A percentile compares a stretch with the other conserved stretches of the same genome.
These are phyloP conservation scores for Pestalotiopsis sp. DNA, from an alignment of 2,329 filamentous ascomycete genomes.

Conservation along the genomic window DNA sequence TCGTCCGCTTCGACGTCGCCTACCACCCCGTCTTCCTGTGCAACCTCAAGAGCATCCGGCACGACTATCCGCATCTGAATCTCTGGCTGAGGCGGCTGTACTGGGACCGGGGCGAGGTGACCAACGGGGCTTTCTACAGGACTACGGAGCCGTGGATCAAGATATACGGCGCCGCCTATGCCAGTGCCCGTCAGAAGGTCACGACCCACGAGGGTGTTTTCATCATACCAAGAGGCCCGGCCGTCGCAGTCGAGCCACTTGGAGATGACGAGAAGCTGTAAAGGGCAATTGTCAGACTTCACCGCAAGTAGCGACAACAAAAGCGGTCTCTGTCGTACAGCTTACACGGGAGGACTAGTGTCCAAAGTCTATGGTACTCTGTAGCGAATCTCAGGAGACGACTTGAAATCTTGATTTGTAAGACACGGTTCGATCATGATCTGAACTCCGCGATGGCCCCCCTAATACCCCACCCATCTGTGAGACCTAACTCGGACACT, in stretches of 20 bases:
- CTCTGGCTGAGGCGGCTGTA: constrained; percentile 69
- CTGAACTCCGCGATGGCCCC: background rate
- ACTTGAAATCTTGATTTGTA: background rate
- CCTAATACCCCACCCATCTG: background rate
- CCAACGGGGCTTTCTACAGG: constrained; percentile 61
- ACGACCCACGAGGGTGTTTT: constrained; percentile 26
- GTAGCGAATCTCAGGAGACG: background rate
- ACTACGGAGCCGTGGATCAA: constrained; percentile 62
- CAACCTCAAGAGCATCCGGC: constrained; percentile 62
- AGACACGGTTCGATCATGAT: background rate
- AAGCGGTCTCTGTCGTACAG: background rate
- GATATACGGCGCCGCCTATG: constrained; percentile 31
- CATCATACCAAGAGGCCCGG: constrained; percentile 30
- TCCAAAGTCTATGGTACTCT: background rate
- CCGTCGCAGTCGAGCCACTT: constrained; percentile 25
- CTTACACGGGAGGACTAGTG: background rate
- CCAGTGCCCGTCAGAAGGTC: constrained; percentile 22
- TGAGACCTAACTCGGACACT: background rate
- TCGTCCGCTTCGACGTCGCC: constrained; percentile 67
- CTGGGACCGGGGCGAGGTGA: constrained; percentile 54
- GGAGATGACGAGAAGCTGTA: constrained; percentile 21
- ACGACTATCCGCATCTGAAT: constrained; percentile 67
- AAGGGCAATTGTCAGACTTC: background rate
- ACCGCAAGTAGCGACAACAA: background rate
- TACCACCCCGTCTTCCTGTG: constrained; percentile 68